Evolutionary conservation across 345 rosid species (phyloP), one percentile per base, ranked within the genome.

Genomic region (Corymbia maculata): DNA sequence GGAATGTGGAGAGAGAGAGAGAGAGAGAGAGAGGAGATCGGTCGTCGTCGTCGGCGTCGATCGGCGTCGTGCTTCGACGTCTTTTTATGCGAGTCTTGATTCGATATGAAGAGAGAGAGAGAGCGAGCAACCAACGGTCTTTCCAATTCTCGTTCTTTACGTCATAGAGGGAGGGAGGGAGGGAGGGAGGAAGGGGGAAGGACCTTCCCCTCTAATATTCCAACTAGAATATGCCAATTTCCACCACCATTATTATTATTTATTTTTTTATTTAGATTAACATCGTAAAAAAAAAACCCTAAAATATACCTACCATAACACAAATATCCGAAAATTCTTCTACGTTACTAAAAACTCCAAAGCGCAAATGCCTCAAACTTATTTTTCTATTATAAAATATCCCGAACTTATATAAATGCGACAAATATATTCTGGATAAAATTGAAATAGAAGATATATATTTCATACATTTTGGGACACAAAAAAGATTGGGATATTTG

Each of bases 141-240:
- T 3, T 51, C 19, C 86, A 24, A 47, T 50, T 2, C 51, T 47
- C 85, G 49, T 12, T 80, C n/a, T 80, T 22, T 49, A 79, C 45
- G 85, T 79, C 50, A 26, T 26, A 28, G 4, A 36, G 26, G 0
- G 51, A 82, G 14, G 47, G 51, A 68, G 51, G 19, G 28, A 49
- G 51, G n/a, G 4, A 36, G 26, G 0, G 51, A 82, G 14, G 47
- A n/a, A 68, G 51, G 19, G 28, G 26, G 51, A n/a, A n/a, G n/a
- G n/a, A n/a, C n/a, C n/a, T n/a, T n/a, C n/a, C n/a, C n/a, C 85
- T 84, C 86, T 24, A 26, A 51, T 17, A 70, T 70, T 17, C 80
- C 47, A 36, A 70, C 47, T 1, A 36, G 26, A 42, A 36, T 19
- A 75, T 42, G 82, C 82, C 82, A 75, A 36, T 75, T 75, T 1